These are phyloP conservation scores for Penicillium nordicum DNA, from an alignment of 2,329 filamentous ascomycete species.

Conservation along the genomic window DNA sequence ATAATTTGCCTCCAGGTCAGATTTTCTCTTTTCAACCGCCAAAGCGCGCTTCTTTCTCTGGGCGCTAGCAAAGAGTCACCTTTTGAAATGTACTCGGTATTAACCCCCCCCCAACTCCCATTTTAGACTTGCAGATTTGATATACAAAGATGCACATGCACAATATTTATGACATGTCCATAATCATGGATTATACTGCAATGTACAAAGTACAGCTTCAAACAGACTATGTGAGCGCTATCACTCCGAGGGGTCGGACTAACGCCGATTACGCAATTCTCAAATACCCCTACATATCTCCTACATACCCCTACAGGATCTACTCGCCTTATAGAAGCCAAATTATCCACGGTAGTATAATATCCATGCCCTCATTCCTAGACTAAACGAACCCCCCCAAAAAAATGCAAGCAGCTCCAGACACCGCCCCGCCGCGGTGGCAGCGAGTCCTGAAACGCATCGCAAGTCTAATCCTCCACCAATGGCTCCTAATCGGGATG, in stretches of 20 bases:
- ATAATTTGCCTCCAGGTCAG: no score
- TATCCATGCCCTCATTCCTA: not conserved
- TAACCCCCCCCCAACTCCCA: no score
- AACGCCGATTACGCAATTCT: constrained; percentile 17
- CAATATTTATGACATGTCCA: not conserved
- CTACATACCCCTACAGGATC: not conserved
- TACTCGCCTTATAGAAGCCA: not conserved
- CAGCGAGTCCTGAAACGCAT: constrained; percentile 18
- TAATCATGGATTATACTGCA: not conserved
- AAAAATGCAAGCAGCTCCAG: not conserved
- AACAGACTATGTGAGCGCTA: constrained; percentile 1
- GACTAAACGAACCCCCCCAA: no score
- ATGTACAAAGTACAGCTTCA: not conserved
- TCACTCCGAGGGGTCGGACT: constrained; percentile 14
- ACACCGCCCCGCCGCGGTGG: not conserved
- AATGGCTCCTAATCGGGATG: constrained; percentile 65
- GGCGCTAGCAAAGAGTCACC: no score
- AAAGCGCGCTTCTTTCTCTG: no score
- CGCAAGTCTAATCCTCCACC: constrained; percentile 43
- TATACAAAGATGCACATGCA: not conserved
- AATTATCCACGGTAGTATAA: not conserved
- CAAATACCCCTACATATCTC: not conserved
- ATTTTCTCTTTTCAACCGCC: no score
- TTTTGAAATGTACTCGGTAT: no score
- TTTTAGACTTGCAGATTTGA: not conserved